Base-by-base conservation (phyloP, 768 basidiomycete species). In the Collybia sordida region DNA sequence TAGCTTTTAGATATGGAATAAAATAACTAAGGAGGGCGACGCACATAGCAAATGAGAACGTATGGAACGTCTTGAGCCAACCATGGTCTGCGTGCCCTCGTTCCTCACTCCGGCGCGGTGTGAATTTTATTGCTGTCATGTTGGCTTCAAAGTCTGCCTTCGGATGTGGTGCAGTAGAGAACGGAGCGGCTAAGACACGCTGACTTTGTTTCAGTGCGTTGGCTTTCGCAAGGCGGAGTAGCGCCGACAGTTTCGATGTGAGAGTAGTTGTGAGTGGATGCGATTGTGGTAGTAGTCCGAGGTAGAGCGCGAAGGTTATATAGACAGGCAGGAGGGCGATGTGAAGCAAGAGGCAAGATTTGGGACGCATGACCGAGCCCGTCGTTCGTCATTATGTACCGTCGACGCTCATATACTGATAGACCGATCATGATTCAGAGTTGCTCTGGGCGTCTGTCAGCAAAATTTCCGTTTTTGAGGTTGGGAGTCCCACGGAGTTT, bases 11-110 rank as follows among this genome's bases (percentile, higher is more conserved):
- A 24, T 25, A 11, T n/a, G 3, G 9, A 42, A 14, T 34, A 39
- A 8, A 12, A 11, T 40, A 23, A 47, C n/a, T 11, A 28, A 23
- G 36, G 36, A 44, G 17, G 24, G 48, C 6, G 60, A 73, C 82
- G 34, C 62, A 87, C 85, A 68, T 66, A 0, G 86, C 81, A 57
- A 90, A 90, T 1, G 86, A 80, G 63, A 93, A 94, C 0, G 90
- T 88, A 58, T 93, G 86, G 74, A 90, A 89, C 0, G 88, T 85
- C 74, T 92, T 93, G 46, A 94, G 72, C 91, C 91, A 94, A 21
- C 80, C 87, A 56, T 91, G 90, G 61, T 93, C 81, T 6, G 86
- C 87, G 42, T 86, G 70, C 2, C 88, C 90, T 17, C 89, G 77
- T 18, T 83, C 79, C 41, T 83, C 63, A 53, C 82, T 89, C 42